These are phyloP conservation scores for Camellia japonica DNA, from an alignment of 148 eudicot genomes.

Conservation along the genomic window DNA sequence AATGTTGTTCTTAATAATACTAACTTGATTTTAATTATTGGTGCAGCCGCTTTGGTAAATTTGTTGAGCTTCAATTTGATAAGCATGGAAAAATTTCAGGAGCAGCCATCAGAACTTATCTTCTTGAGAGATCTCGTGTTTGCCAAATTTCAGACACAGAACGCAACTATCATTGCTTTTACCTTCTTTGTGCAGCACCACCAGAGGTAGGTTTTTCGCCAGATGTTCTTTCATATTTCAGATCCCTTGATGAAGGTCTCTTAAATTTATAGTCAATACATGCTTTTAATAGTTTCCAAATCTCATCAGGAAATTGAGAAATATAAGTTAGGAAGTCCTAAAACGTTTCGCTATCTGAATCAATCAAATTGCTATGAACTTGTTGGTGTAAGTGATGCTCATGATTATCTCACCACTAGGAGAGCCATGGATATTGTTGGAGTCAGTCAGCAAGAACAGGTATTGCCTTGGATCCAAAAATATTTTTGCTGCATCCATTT, in stretches of 20 bases:
- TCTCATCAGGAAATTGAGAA: conserved; percentile 57
- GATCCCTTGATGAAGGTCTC: not conserved
- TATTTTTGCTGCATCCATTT: conserved; percentile 3
- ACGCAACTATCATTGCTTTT: conserved; percentile 83
- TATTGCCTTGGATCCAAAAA: conserved; percentile 18
- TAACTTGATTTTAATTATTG: conserved; percentile 15
- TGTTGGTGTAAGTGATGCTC: conserved; percentile 68
- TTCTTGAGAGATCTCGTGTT: conserved; percentile 91
- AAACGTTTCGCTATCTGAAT: conserved; percentile 69
- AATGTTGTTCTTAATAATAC: not conserved
- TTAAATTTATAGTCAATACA: not conserved
- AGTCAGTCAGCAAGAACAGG: conserved; percentile 72
- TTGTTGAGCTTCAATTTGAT: conserved; percentile 86
- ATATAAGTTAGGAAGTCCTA: conserved; percentile 73
- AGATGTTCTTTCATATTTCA: not conserved
- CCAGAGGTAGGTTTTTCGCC: conserved; percentile 41
- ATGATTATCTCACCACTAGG: conserved; percentile 79
- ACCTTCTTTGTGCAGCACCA: conserved; percentile 85
- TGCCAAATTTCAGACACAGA: conserved; percentile 84
- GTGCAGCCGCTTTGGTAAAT: conserved; percentile 85
- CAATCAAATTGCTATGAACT: conserved; percentile 72
- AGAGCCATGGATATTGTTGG: conserved; percentile 90
- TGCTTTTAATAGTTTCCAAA: conserved; percentile 20
- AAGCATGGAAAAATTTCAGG: conserved; percentile 82
- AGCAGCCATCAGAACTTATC: conserved; percentile 88